Evolutionary conservation across 257 asterid genomes (phyloP), one percentile per base, ranked within the genome.

Genomic region (Gentiana macrophylla): DNA sequence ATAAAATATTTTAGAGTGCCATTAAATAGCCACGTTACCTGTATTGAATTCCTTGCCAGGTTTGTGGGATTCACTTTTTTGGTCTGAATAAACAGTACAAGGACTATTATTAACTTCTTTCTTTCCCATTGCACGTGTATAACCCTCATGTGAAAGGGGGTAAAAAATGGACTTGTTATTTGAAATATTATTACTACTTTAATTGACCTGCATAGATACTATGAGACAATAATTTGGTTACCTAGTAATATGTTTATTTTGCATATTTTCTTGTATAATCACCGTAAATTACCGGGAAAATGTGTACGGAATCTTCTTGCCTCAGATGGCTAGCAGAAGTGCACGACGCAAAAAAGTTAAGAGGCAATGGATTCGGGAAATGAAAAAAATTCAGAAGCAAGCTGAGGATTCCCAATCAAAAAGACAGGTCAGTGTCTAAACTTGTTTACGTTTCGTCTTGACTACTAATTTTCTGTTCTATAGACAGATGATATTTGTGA

Each of bases 291-390:
- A 50, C 54, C 54, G 24, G 36, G 53, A 12, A 53, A 12, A 53
- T 34, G 13, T 52, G 44, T 4, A 41, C 8, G 6, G 49, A 57
- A 55, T 36, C 37, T 36, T 43, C 8, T 55, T 43, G 62, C 49
- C 45, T 37, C 74, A 90, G 98, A 67, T 37, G 38, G 83, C 84
- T 61, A 90, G 98, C 75, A 86, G 96, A 75, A 84, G 86, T 79
- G 89, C 96, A 56, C 70, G 80, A 64, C 80, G 98, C 59, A 79
- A 83, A 67, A 48, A 61, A 53, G 72, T 62, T 38, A 86, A 84
- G 73, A 76, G 96, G 70, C 68, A 33, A 35, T 84, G 86, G 89
- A 56, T 84, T 74, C 74, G 71, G 46, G 96, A 87, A 74, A 82
- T 87, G 96, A 77, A 77, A 49, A 84, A 91, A 73, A 81, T 87